Percentiles rank a stretch among this genome's conserved stretches.
These are phyloP conservation scores for Carallia pectinifolia DNA, from an alignment of 345 rosid species.

Conservation along the genomic window DNA sequence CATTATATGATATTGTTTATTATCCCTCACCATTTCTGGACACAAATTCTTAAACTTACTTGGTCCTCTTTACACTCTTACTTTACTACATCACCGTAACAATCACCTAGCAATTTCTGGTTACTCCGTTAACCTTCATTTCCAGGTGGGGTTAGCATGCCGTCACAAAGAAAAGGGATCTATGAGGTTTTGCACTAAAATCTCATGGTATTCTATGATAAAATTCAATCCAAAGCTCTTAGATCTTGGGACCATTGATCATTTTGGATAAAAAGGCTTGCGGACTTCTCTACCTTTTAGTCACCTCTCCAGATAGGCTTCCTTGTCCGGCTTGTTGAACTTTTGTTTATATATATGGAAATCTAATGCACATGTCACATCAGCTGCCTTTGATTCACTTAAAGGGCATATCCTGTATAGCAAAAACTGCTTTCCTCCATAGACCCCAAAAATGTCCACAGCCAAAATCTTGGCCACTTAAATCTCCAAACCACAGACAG, in stretches of 20 bases:
- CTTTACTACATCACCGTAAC: not conserved
- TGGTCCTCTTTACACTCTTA: not conserved
- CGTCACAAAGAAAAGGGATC: not conserved
- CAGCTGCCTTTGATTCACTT: slow-evolving; percentile 6
- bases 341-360: not conserved
- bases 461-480: not conserved
- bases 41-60: too few relatives aligned
- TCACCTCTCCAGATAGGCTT: slow-evolving; percentile 2
- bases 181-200: not conserved
- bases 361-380: not conserved
- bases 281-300: not conserved
- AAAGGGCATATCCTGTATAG: not conserved
- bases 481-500: not conserved
- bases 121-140: not conserved
- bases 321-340: not conserved
- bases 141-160: not conserved
- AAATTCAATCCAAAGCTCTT: not conserved
- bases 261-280: not conserved
- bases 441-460: slow-evolving; percentile 3
- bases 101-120: not conserved
- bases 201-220: not conserved
- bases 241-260: not conserved
- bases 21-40: too few relatives aligned
- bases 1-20: not conserved
- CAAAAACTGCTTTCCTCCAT: not conserved